Evolutionary conservation across 2,329 filamentous ascomycete species (phyloP).

Genomic region (Boeremia lycopersici): DNA sequence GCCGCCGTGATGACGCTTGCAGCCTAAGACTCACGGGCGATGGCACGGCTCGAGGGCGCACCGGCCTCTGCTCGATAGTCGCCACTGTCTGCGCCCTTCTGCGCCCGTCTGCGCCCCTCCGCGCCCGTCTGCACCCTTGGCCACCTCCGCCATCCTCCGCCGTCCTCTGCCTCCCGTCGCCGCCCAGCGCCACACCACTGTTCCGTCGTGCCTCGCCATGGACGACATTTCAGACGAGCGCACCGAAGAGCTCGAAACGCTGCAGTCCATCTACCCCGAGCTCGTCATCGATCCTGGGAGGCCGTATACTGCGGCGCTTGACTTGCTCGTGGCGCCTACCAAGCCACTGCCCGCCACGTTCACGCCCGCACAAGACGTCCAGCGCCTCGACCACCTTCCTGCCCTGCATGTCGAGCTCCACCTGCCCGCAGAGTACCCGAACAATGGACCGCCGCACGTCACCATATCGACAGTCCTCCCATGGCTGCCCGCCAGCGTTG

Average conservation of each 20-base stretch:
- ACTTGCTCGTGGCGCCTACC: conserved; percentile 61
- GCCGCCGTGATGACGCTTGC: not conserved
- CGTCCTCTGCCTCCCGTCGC: conserved; percentile 3
- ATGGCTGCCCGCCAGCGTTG: conserved; percentile 59
- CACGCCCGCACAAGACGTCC: conserved; percentile 45
- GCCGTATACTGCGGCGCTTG: conserved; percentile 56
- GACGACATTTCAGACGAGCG: conserved; percentile 60
- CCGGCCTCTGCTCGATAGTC: conserved; percentile 19
- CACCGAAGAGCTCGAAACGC: conserved; percentile 63
- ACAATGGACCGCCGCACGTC: conserved; percentile 57
- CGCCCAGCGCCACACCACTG: not conserved
- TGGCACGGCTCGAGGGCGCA: conserved; percentile 21
- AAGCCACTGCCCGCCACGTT: conserved; percentile 52
- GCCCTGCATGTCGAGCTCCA: conserved; percentile 59
- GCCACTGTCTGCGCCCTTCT: conserved; percentile 8
- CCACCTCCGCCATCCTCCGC: conserved; percentile 8
- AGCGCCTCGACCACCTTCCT: conserved; percentile 61
- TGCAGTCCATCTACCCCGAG: conserved; percentile 68
- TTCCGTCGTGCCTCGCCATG: conserved; percentile 25
- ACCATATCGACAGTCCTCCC: conserved; percentile 55
- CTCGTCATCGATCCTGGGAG: conserved; percentile 55
- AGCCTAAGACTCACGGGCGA: conserved; percentile 2
- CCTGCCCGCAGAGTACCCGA: conserved; percentile 63
- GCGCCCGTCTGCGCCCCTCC: not conserved
- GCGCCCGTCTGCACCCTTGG: conserved; percentile 20